Evolutionary conservation across 805 yeast species (phyloP), one percentile per base, ranked within the genome.

Genomic region (Brettanomyces custersianus): DNA sequence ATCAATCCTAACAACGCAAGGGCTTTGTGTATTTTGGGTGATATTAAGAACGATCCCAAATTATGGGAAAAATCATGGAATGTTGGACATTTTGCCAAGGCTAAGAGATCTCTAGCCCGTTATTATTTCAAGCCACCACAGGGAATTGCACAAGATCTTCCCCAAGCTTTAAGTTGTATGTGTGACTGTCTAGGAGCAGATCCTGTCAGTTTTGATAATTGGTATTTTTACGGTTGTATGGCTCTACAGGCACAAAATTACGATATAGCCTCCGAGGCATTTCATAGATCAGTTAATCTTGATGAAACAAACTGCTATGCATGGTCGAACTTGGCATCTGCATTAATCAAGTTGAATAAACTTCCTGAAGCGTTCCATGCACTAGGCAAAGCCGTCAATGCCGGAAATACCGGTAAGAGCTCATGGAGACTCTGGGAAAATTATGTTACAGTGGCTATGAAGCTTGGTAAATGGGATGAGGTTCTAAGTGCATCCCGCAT

Each of bases 381-480:
- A 2, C 64, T 90, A 46, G 77, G 80, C 49, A 77, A 77, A 43
- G 96, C 97, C 0, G 68, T 84, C 15, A 63, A 80, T 28, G 68
- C 68, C 22, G 80, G 86, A 25, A 79, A 77, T 32, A 74, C 77
- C 19, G 65, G 69, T 10, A 77, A 74, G 45, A 73, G 72, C 36
- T 83, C 88, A 34, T 84, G 96, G 95, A 74, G 83, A 47, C 76
- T 92, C 23, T 88, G 90, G 82, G 92, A 86, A 48, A 92, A 92
- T 54, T 86, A 77, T 49, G 62, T 85, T 51, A 65, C 77, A 20
- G 90, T 90, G 17, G 94, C 96, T 0, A 77, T 79, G 20, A 83
- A 78, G 51, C 62, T 88, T 30, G 66, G 72, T n/a, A 83, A 84
- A 49, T 92, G 97, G 96, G 77, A 72, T 42, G 95, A 86, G 39